phyloP scores from a whole-genome alignment of 805 yeast genomes.

The Starmerella ratchasimensis region DNA sequence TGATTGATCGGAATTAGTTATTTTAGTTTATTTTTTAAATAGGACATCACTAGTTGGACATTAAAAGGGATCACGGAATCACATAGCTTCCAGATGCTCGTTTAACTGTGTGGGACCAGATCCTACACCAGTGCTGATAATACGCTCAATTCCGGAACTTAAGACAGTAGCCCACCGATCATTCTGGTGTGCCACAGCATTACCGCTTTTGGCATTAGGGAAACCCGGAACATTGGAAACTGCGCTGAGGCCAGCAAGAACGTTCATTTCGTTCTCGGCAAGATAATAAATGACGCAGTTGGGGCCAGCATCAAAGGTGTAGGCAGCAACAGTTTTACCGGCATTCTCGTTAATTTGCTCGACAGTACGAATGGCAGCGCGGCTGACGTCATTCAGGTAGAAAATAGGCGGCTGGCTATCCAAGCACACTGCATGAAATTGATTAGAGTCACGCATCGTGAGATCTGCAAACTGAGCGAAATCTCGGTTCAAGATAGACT shows the following conservation, averaged over 20 bases:
- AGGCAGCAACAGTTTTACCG: slow-evolving; percentile 68
- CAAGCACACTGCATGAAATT: slow-evolving; percentile 95
- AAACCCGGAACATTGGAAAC: slow-evolving; percentile 55
- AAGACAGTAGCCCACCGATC: slow-evolving; percentile 37
- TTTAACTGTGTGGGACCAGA: slow-evolving; percentile 60
- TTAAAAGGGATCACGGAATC: no score
- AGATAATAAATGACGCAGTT: slow-evolving; percentile 91
- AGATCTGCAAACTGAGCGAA: slow-evolving; percentile 72
- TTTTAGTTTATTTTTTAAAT: not conserved
- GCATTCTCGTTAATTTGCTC: slow-evolving; percentile 60
- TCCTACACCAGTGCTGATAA: slow-evolving; percentile 78
- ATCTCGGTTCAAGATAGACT: slow-evolving; percentile 58
- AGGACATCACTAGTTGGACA: not conserved
- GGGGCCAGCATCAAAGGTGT: slow-evolving; percentile 98
- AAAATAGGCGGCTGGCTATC: slow-evolving; percentile 94
- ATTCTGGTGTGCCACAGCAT: not conserved
- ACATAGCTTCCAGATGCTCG: slow-evolving; percentile 16
- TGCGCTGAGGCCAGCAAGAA: slow-evolving; percentile 49
- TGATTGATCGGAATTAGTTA: no score
- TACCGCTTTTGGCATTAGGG: slow-evolving; percentile 23
- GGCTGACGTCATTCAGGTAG: slow-evolving; percentile 82
- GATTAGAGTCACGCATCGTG: slow-evolving; percentile 93
- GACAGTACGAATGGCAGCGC: slow-evolving; percentile 60
- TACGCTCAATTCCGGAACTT: slow-evolving; percentile 60
- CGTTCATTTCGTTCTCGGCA: slow-evolving; percentile 54